Evolutionary conservation across 2,329 filamentous ascomycete genomes (phyloP), one percentile per base, ranked within the genome.

Genomic region (Pseudogymnoascus sp.): DNA sequence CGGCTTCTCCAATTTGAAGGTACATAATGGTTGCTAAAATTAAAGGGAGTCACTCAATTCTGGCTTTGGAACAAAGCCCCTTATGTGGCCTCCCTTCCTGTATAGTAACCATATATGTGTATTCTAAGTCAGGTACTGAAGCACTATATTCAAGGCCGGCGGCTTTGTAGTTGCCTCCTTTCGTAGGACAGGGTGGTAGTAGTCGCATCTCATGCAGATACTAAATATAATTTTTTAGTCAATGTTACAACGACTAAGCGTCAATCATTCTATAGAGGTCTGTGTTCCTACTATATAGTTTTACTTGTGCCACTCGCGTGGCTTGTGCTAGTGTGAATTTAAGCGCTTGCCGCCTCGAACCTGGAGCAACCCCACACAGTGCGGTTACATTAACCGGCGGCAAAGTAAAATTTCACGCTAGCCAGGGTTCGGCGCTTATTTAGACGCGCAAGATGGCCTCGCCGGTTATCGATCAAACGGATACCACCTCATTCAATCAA

Each of bases 361-460:
- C 10, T 54, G n/a, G 47, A 54, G 47, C 4, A 21, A 21, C 47
- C 47, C 47, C 47, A 54, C 29, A 54, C 13, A 54, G 17, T 17
- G n/a, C 4, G 5, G 15, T n/a, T 33, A 54, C 47, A 29, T 10
- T 54, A 35, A 54, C 35, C 35, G 47, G 47, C 29, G 29, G 29
- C 9, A 54, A 15, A 54, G 15, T 35, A 54, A 33, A 54, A 54
- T 15, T 54, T 54, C 29, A 29, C 29, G 29, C 6, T 54, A 33
- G 47, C n/a, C 44, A 50, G 44, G 44, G n/a, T 54, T 33, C 29
- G n/a, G 35, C 47, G 47, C 26, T 54, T 54, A 54, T 54, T 33
- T 54, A 54, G 15, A 54, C 47, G 47, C 47, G 29, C 13, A 17
- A 29, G 47, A 10, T 50, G 47, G 29, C 15, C 47, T 54, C 44